Evolutionary conservation across 305 asterid species (phyloP), one percentile per base, ranked within the genome.

Genomic region (Petunia hybrid): DNA sequence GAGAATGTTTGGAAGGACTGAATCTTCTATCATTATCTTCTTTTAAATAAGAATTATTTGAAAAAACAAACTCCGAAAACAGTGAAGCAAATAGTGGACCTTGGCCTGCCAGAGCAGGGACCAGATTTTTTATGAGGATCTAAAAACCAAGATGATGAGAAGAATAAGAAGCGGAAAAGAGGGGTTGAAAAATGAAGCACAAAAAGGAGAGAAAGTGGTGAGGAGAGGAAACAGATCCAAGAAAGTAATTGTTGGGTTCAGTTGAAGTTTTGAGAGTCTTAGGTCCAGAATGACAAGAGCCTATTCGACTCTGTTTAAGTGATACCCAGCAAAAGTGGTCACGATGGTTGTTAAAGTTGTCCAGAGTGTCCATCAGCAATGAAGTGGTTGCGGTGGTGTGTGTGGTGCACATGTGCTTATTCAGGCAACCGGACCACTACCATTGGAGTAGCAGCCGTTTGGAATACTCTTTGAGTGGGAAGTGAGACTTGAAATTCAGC

Each of bases 301-400:
- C 36, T 14, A 16, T 41, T n/a, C 31, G 38, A 67, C 38, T 42
- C 75, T 68, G 55, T 39, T 68, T 41, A 68, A n/a, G 39, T 68
- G 67, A 61, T 61, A 68, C 55, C 38, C 42, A 68, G 75, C 5
- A 68, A 42, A 38, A 68, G 75, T 41, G 55, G 56, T 68, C 75
- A 42, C 38, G 41, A 55, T 41, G 55, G 56, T 68, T 55, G 8
- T 16, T 68, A 55, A 68, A 42, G 75, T 68, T 42, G 55, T 39
- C 36, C 56, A 68, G 38, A 46, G 75, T 42, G 41, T 68, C 39
- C 75, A 42, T 68, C 14, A 42, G 55, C 39, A 68, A 42, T 4
- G 35, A 68, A 68, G 51, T 42, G 75, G 56, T 43, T 68, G 75
- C 41, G 46, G 3, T 67, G 75, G 75, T n/a, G 36, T 55, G 14